Conservation (phyloP, 495 filamentous ascomycete genomes). For the Podospora sp. region DNA sequence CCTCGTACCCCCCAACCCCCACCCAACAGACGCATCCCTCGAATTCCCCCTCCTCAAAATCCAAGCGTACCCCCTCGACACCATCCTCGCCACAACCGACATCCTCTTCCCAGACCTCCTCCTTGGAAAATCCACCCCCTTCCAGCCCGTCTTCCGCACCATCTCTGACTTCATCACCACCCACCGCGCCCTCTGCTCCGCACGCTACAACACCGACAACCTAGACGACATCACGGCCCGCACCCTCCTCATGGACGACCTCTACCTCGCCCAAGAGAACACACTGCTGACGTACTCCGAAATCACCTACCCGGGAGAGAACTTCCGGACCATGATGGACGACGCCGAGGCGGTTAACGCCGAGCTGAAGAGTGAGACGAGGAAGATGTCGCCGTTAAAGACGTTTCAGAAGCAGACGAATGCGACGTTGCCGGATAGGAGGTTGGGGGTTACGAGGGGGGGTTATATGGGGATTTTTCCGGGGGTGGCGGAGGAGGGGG, state of each 20-base stretch:
- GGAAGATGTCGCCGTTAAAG: not conserved
- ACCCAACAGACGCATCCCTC: not conserved
- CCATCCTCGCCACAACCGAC: too few relatives aligned
- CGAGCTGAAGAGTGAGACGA: not conserved
- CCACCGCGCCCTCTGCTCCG: not conserved
- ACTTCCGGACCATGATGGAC: not conserved
- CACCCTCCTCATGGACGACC: not conserved
- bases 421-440: not conserved
- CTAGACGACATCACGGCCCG: not conserved
- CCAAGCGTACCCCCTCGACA: too few relatives aligned
- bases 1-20: not conserved
- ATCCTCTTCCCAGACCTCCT: too few relatives aligned
- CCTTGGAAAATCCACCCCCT: too few relatives aligned
- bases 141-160: not conserved
- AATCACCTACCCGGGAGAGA: not conserved
- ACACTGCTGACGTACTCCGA: not conserved
- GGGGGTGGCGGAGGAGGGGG: not conserved
- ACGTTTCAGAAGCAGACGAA: not conserved
- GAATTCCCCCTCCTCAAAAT: not conserved
- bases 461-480: not conserved
- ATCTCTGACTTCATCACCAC: not conserved
- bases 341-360: not conserved
- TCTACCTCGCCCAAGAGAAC: not conserved
- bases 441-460: not conserved
- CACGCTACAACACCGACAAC: not conserved